Evolutionary conservation across 2,329 filamentous ascomycete species (phyloP), one percentile per base, ranked within the genome.

Genomic region (Fusarium tuaranense): DNA sequence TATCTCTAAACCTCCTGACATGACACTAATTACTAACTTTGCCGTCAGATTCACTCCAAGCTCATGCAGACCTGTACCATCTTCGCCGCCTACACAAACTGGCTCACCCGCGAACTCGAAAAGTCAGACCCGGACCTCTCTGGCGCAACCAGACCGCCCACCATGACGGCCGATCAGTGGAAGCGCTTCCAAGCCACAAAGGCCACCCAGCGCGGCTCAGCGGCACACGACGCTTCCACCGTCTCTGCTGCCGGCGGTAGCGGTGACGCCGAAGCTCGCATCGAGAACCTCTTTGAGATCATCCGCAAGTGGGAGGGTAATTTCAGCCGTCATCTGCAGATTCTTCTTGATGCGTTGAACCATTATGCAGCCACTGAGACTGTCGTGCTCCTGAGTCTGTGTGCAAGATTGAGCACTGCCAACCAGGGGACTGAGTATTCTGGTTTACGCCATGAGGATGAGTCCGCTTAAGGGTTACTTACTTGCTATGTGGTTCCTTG

Each of bases 351-450:
- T 81, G 96, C 95, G 70, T 88, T 99, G 72, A 98, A 99, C 78
- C 98, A 98, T 83, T 97, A 98, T 78, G 97, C 97, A 4, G 97
- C 97, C 0, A 98, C 97, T 0, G 97, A 99, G 86, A 98, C 97
- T 44, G 96, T 98, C 4, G 97, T 98, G 20, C 88, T 99, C 74
- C 85, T 98, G 72, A 96, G 95, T 75, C 86, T 99, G 18, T 97
- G 95, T 80, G 95, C 95, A 14, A 86, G 95, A 70, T 81, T 97
- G 79, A 95, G 93, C 78, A 94, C 93, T 69, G 94, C 94, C 14
- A 95, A 94, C 70, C 93, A 95, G 80, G 94, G 93, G 22, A 92
- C 90, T 0, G 90, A 92, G 79, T 92, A 88, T 78, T 88, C 89
- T 12, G 90, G 90, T 4, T 78, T 91, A 68, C 86, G 88, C 64